Conservation (phyloP, 495 filamentous ascomycete genomes). For the Annulohypoxylon maeteangense region DNA sequence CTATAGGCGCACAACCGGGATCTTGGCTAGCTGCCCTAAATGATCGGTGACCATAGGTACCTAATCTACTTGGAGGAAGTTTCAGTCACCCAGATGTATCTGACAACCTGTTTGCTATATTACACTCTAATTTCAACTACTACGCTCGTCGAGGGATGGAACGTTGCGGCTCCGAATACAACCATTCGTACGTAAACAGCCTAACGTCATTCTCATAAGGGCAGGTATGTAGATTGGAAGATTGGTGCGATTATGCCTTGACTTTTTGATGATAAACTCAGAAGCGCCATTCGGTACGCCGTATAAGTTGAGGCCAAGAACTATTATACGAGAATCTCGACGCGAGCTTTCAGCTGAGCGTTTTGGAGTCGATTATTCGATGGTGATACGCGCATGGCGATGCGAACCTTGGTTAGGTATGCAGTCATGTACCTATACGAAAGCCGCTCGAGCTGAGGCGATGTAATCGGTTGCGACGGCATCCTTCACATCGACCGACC, state of each 20-base stretch:
- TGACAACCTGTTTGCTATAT: background rate
- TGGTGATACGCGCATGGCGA: background rate
- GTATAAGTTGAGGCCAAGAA: background rate
- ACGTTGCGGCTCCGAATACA: constrained; percentile 21
- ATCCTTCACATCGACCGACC: background rate
- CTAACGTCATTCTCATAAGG: background rate
- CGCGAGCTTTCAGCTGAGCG: background rate
- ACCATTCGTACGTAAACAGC: background rate
- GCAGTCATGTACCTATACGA: background rate
- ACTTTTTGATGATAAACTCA: too few species aligned
- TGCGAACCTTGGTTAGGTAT: background rate
- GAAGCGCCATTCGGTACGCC: background rate
- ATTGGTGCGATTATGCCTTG: background rate
- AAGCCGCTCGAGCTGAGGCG: background rate
- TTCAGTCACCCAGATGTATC: background rate
- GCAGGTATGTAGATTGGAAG: background rate
- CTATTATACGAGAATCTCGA: background rate
- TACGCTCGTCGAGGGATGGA: background rate
- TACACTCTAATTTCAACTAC: background rate
- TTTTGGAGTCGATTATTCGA: background rate
- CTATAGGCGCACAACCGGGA: constrained; percentile 10
- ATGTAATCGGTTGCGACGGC: background rate
- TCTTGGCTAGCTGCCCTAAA: constrained; percentile 3
- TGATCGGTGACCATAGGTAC: background rate
- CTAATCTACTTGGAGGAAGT: background rate